A percentile compares a stretch with the other conserved stretches of the same genome.
Evolutionary conservation across 345 rosid genomes (phyloP).

Genomic region (Salix dunnii): DNA sequence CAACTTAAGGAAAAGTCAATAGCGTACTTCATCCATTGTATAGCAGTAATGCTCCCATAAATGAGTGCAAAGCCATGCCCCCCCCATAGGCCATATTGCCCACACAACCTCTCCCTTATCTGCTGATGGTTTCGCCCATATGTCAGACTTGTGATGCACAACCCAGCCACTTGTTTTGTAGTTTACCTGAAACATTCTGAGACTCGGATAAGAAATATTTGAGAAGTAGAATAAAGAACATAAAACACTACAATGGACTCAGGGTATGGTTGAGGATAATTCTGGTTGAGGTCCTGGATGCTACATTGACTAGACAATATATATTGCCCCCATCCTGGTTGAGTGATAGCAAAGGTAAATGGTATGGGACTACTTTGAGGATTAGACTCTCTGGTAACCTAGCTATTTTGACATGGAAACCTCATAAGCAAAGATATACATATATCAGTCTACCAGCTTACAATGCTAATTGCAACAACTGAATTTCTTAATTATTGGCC

Average conservation of each 20-base stretch:
- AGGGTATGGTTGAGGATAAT: neutral
- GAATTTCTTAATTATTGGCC: neutral
- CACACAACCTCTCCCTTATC: slow-evolving; percentile 56
- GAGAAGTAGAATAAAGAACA: neutral
- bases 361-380: slow-evolving; percentile 1
- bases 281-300: neutral
- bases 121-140: slow-evolving; percentile 95
- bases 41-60: slow-evolving; percentile 87
- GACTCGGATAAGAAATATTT: neutral
- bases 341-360: neutral
- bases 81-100: slow-evolving; percentile 98
- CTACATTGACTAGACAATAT: neutral
- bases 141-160: slow-evolving; percentile 74
- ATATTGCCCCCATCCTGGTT: neutral
- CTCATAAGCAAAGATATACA: neutral
- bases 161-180: slow-evolving; percentile 84
- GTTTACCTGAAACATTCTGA: slow-evolving; percentile 56
- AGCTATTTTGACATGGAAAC: slow-evolving; percentile 1
- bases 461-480: slow-evolving; percentile 34
- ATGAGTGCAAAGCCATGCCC: slow-evolving; percentile 98
- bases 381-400: neutral
- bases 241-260: neutral
- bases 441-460: neutral
- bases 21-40: slow-evolving; percentile 69
- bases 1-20: slow-evolving; percentile 2